Evolutionary conservation across 805 yeast species (phyloP), one percentile per base, ranked within the genome.

Genomic region (Hanseniaspora mollemarum): DNA sequence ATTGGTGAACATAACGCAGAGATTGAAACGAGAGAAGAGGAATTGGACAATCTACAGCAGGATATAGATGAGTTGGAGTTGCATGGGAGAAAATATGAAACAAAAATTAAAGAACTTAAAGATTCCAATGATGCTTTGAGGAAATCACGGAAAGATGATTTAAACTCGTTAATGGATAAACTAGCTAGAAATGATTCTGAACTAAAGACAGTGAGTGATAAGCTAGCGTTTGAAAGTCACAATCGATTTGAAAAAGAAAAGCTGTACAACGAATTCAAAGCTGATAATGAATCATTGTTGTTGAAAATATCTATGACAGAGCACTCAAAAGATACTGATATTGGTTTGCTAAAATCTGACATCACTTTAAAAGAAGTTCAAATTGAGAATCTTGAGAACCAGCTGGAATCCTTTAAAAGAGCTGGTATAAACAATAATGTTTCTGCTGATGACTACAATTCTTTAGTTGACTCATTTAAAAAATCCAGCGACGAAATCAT

Each of bases 1-100:
- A 41, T 67, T 1, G 56, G 54, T 2, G 53, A 55, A 2, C 50
- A 62, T 2, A 53, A 62, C n/a, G 37, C 52, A 1, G 59, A 62
- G 13, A 56, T 64, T 10, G 56, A 55, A 1, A 50, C 53, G 1
- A 49, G 65, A 21, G 56, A 54, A 19, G 54, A 61, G 21, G 55
- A 58, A 18, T 56, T 62, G 19, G 28, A 50, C 0, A 28, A 55
- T 1, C 49, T 62, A 8, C 58, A 57, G 31, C 46, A 57, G 2
- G 58, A 60, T 9, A 59, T 61, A n/a, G 18, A 48, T 13, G 45
- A 52, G 13, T 31, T 61, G 4, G 58, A 59, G n/a, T 43, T 55
- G 26, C 25, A 53, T 53, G 33, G 13, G 52, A 10, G 49, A 48
- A 21, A 43, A 33, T 2, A 22, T 54, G 32, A 45, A 52, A 24